Conservation (phyloP, 106 monocot genomes). For the Allium cepa region DNA sequence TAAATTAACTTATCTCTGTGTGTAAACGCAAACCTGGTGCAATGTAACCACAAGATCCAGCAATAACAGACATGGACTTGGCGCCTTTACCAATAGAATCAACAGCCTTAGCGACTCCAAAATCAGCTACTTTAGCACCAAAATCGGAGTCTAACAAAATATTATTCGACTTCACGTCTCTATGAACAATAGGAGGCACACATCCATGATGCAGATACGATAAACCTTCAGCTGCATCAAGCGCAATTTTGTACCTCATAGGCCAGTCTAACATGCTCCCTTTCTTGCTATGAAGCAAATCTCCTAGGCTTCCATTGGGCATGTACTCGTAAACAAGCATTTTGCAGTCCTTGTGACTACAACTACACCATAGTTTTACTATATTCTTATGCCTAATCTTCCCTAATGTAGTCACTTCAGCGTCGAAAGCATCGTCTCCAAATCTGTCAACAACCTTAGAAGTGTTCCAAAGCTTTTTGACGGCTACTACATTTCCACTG, state of each 20-base stretch:
- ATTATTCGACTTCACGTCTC: slow-evolving; percentile 66
- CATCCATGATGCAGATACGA: slow-evolving; percentile 62
- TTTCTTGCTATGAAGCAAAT: slow-evolving; percentile 58
- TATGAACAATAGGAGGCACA: slow-evolving; percentile 52
- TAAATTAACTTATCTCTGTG: background rate
- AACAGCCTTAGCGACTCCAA: slow-evolving; percentile 45
- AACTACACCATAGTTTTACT: slow-evolving; percentile 81
- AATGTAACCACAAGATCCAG: slow-evolving; percentile 54
- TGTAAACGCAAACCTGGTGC: slow-evolving; percentile 40
- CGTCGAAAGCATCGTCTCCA: slow-evolving; percentile 42
- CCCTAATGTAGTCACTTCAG: slow-evolving; percentile 70
- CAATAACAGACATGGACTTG: slow-evolving; percentile 50
- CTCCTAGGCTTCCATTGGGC: slow-evolving; percentile 83
- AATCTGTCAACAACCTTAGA: slow-evolving; percentile 3
- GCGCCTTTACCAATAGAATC: slow-evolving; percentile 28
- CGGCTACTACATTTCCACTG: slow-evolving; percentile 36
- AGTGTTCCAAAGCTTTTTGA: slow-evolving; percentile 35
- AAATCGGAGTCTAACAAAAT: slow-evolving; percentile 55
- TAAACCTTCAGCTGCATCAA: slow-evolving; percentile 57
- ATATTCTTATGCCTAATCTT: slow-evolving; percentile 89
- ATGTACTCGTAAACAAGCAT: slow-evolving; percentile 88
- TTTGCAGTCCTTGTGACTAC: slow-evolving; percentile 53
- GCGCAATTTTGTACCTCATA: slow-evolving; percentile 50
- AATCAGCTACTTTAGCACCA: slow-evolving; percentile 49
- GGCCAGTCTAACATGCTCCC: slow-evolving; percentile 30